These are phyloP conservation scores for Suillus discolor DNA, from an alignment of 768 basidiomycete genomes.

Conservation along the genomic window DNA sequence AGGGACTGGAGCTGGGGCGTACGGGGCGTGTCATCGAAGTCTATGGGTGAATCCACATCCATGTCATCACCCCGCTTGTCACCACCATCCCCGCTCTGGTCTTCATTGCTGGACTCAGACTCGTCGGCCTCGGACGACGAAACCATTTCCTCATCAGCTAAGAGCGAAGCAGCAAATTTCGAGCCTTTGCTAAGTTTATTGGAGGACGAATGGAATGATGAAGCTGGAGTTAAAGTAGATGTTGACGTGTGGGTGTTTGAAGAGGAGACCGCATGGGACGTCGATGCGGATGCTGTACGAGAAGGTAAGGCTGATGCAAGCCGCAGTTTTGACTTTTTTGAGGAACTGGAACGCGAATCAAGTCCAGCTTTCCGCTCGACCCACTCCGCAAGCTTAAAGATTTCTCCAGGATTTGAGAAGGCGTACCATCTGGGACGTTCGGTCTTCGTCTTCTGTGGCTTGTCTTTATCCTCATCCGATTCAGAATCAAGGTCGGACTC, in stretches of 20 bases:
- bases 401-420: constrained; percentile 66
- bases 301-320: background rate
- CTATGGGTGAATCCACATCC: constrained; percentile 12
- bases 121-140: constrained; percentile 10
- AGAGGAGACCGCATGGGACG: background rate
- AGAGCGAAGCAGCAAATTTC: background rate
- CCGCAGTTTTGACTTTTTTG: background rate
- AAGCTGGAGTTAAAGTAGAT: background rate
- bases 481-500: constrained; percentile 27
- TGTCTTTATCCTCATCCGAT: constrained; percentile 34
- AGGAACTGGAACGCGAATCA: constrained; percentile 15
- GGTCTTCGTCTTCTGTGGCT: background rate
- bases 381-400: constrained; percentile 68
- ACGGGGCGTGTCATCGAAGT: constrained; percentile 21
- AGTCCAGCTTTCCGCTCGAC: constrained; percentile 52
- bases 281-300: background rate
- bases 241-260: background rate
- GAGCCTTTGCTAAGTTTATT: background rate
- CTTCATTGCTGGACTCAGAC: background rate
- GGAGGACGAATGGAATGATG: background rate
- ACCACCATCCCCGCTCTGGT: constrained; percentile 3
- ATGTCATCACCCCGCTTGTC: constrained; percentile 15
- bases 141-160: constrained; percentile 10
- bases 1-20: constrained; percentile 44
- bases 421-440: constrained; percentile 62